phyloP scores from a whole-genome alignment of 2,329 filamentous ascomycete species.

The Verticillium isaacii region DNA sequence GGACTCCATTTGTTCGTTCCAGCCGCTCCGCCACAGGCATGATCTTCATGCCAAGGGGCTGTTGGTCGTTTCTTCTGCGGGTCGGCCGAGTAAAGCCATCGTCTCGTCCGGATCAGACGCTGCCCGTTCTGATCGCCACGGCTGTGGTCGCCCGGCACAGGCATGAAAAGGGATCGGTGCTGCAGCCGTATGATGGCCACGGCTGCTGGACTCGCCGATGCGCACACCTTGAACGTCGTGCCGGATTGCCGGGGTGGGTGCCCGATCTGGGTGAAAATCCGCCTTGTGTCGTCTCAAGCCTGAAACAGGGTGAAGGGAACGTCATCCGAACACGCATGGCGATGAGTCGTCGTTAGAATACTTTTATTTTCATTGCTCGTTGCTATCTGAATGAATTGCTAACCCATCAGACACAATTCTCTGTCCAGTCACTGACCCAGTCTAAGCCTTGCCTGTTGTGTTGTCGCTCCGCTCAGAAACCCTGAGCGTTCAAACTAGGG shows the following conservation, averaged over 20 bases:
- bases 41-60: not conserved
- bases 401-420: too few relatives aligned
- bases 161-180: not conserved
- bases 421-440: too few relatives aligned
- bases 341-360: too few relatives aligned
- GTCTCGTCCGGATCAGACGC: not conserved
- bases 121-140: not conserved
- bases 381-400: too few relatives aligned
- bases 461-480: too few relatives aligned
- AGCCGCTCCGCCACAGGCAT: not conserved
- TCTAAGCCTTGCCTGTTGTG: too few relatives aligned
- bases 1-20: not conserved
- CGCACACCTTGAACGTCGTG: not conserved
- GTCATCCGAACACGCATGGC: not conserved
- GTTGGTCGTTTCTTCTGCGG: not conserved
- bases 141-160: not conserved
- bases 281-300: not conserved
- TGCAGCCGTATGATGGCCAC: not conserved
- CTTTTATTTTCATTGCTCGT: too few relatives aligned
- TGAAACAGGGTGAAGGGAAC: not conserved
- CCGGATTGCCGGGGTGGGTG: not conserved
- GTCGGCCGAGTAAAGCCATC: not conserved
- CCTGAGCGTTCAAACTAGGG: too few relatives aligned
- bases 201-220: not conserved
- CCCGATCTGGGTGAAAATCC: not conserved